Base-by-base conservation (phyloP, 495 filamentous ascomycete genomes). In the Hyaloscypha hepaticicola region DNA sequence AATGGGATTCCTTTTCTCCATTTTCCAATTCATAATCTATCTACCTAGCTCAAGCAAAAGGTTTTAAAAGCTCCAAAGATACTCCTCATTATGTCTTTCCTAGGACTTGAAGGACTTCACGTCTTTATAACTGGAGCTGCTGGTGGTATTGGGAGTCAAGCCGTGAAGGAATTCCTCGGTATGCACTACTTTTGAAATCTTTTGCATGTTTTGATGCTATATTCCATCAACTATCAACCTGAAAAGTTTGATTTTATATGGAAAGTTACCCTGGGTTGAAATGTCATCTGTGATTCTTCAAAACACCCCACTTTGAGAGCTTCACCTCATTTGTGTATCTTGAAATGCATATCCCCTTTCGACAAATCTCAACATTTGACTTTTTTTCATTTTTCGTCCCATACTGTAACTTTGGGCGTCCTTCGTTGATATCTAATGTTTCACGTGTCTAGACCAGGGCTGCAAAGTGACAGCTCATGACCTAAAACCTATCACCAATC, bases 41-140 rank as follows among this genome's bases (percentile, higher is more conserved):
- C 3, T 45, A 45, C 9, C 14, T 16, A 45, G 3, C 19, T 45
- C 16, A 45, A 45, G 16, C 7, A 6, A 33, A 33, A 33, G 31
- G 51, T 7, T 26, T 56, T 1, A 24, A 11, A 56, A n/a, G 1
- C 19, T 21, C 28, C 2, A 12, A 31, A 28, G 19, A 8, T 21
- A 28, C 19, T 29, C 14, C 1, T 55, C 55, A 60, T 8, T 14
- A 77, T 76, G 75, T 80, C 81, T 11, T 84, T 82, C 61, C 72
- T 85, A 25, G 77, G 73, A 3, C 67, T 86, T 8, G 79, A 84
- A 70, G 81, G 77, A 21, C 73, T 76, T 16, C 82, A 85, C 74
- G 81, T 80, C n/a, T 82, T 87, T 58, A 75, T 87, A n/a, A 84
- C 81, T 14, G 83, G 82, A 25, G 82, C 82, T 26, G 79, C 79